Percentiles rank a stretch among this genome's conserved stretches.
These are phyloP conservation scores for Pichia norvegensis DNA, from an alignment of 1,139 yeast species.

Conservation along the genomic window DNA sequence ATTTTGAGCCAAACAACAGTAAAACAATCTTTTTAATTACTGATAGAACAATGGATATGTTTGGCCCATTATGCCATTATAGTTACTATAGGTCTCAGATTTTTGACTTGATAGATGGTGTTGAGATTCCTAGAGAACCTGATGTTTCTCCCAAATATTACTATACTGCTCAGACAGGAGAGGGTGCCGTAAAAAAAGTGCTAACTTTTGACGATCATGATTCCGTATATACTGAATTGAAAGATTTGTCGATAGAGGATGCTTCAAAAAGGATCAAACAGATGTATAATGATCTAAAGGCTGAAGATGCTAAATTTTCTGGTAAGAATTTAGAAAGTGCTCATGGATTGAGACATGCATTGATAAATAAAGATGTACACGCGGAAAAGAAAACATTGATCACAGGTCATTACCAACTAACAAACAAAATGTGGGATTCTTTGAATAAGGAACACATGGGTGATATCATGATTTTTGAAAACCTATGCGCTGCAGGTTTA, in stretches of 20 bases:
- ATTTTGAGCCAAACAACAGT: constrained; percentile 52
- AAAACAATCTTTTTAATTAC: constrained; percentile 68
- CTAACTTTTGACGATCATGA: constrained; percentile 22
- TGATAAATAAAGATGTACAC: constrained; percentile 22
- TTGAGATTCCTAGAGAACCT: constrained; percentile 41
- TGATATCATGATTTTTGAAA: constrained; percentile 35
- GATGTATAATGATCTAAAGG: constrained; percentile 17
- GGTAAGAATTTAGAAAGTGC: constrained; percentile 20
- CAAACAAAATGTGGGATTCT: constrained; percentile 18
- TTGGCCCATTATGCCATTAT: constrained; percentile 83
- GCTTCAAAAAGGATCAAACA: constrained; percentile 8
- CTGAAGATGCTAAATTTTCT: constrained; percentile 20
- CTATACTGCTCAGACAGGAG: constrained; percentile 56
- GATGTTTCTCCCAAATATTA: constrained; percentile 40
- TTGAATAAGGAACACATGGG: constrained; percentile 19
- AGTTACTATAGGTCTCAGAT: constrained; percentile 94
- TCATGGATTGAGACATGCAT: constrained; percentile 25
- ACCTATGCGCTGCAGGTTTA: constrained; percentile 37
- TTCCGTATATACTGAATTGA: constrained; percentile 20
- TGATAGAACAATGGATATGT: constrained; percentile 77
- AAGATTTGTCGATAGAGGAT: constrained; percentile 17
- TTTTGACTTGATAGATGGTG: constrained; percentile 45
- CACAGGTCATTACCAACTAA: constrained; percentile 24
- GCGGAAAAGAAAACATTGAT: constrained; percentile 19
- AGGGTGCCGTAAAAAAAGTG: constrained; percentile 24